A percentile compares a stretch with the other conserved stretches of the same genome.
phyloP scores from a whole-genome alignment of 345 rosid genomes.

The Pistacia integerrima region DNA sequence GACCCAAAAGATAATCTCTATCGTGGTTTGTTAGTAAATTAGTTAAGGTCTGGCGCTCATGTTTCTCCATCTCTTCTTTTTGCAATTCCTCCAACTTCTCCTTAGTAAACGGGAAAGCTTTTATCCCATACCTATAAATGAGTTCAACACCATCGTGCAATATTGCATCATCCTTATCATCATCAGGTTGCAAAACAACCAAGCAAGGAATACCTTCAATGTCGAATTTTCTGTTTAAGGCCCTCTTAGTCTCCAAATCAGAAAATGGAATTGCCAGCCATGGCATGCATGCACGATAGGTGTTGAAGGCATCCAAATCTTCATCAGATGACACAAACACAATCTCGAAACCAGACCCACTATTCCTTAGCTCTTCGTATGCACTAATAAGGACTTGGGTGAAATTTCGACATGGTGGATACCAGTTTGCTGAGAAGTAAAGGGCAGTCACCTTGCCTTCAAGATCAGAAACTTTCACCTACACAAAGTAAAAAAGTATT shows the following conservation, averaged over 20 bases:
- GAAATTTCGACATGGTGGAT: conserved; percentile 52
- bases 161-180: conserved; percentile 34
- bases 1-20: conserved; percentile 50
- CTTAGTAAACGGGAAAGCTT: conserved; percentile 57
- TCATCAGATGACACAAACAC: conserved; percentile 65
- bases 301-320: conserved; percentile 49
- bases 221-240: conserved; percentile 42
- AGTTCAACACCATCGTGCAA: conserved; percentile 48
- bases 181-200: conserved; percentile 46
- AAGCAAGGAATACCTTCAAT: conserved; percentile 62
- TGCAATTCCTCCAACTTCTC: conserved; percentile 48
- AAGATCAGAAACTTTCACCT: conserved; percentile 57
- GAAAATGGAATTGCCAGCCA: conserved; percentile 64
- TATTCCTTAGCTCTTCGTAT: conserved; percentile 44
- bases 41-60: conserved; percentile 46
- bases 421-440: conserved; percentile 73
- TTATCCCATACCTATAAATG: conserved; percentile 45
- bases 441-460: conserved; percentile 57
- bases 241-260: conserved; percentile 56
- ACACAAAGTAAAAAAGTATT: neutral
- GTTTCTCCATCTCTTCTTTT: conserved; percentile 45
- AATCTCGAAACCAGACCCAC: conserved; percentile 46
- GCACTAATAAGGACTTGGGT: conserved; percentile 29
- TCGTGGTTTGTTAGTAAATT: conserved; percentile 36
- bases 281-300: conserved; percentile 55